phyloP scores from a whole-genome alignment of 768 basidiomycete genomes.

The Cystobasidium onofrii region DNA sequence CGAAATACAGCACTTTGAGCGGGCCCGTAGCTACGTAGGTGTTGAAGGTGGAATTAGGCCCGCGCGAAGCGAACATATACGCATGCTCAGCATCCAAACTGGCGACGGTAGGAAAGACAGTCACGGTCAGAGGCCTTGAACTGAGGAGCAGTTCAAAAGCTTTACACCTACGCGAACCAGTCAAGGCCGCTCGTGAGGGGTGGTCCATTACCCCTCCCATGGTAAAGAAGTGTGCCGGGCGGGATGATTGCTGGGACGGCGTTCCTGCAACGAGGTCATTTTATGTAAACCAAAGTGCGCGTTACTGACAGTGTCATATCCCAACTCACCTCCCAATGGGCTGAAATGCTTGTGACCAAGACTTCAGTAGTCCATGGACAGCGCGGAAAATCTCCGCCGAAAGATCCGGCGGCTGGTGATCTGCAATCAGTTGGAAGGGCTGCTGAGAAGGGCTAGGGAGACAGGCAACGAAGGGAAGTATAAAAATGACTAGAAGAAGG shows the following conservation, averaged over 20 bases:
- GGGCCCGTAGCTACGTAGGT: not conserved
- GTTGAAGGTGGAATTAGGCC: not conserved
- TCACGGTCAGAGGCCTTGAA: too few species aligned
- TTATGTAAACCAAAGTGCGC: too few species aligned
- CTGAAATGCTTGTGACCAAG: constrained; percentile 1
- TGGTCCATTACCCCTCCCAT: not conserved
- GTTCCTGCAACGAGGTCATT: not conserved
- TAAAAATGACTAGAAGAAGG: not conserved
- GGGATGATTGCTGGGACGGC: not conserved
- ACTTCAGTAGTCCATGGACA: not conserved
- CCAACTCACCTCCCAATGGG: constrained; percentile 1
- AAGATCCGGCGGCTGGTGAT: not conserved
- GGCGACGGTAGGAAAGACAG: too few species aligned
- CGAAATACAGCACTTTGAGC: not conserved
- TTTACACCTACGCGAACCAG: constrained; percentile 5
- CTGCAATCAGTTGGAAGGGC: not conserved
- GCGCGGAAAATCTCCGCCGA: not conserved
- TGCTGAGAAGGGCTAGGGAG: not conserved
- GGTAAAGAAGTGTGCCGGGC: not conserved
- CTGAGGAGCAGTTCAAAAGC: too few species aligned
- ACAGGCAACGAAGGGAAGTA: not conserved
- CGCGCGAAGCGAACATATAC: not conserved
- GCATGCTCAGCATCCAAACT: not conserved
- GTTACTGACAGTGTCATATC: too few species aligned
- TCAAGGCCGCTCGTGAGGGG: not conserved